Percentiles rank a stretch among this genome's conserved stretches.
Conservation (phyloP, 257 asterid genomes). For the Datura wrightii region DNA sequence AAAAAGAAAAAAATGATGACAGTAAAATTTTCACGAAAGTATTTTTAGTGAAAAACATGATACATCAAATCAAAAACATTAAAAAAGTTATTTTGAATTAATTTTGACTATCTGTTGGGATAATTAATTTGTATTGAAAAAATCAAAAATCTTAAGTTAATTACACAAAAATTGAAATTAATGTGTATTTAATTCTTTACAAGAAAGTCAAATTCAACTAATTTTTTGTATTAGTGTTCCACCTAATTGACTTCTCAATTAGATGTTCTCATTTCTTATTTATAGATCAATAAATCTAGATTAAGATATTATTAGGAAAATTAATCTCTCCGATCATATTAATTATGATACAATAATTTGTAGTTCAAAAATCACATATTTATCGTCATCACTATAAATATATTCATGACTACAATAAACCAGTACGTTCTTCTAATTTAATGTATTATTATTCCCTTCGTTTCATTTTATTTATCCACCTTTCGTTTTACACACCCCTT, state of each 20-base stretch:
- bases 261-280: not conserved
- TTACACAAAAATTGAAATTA: not conserved
- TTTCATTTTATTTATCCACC: too few relatives aligned
- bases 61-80: too few relatives aligned
- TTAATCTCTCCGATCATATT: not conserved
- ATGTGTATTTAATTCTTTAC: not conserved
- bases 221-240: not conserved
- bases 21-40: too few relatives aligned
- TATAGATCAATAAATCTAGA: not conserved
- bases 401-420: not conserved
- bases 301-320: not conserved
- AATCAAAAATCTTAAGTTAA: not conserved
- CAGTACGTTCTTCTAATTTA: too few relatives aligned
- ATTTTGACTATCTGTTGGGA: not conserved
- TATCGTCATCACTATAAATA: not conserved
- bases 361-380: too few relatives aligned
- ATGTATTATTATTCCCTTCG: too few relatives aligned
- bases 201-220: not conserved
- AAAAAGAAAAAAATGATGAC: too few relatives aligned
- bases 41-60: too few relatives aligned
- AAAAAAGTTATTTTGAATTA: too few relatives aligned
- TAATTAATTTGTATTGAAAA: too few relatives aligned
- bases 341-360: too few relatives aligned
- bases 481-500: too few relatives aligned
- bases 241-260: not conserved